Conservation (phyloP, 495 filamentous ascomycete species). For the Hypoxylon rickii region DNA sequence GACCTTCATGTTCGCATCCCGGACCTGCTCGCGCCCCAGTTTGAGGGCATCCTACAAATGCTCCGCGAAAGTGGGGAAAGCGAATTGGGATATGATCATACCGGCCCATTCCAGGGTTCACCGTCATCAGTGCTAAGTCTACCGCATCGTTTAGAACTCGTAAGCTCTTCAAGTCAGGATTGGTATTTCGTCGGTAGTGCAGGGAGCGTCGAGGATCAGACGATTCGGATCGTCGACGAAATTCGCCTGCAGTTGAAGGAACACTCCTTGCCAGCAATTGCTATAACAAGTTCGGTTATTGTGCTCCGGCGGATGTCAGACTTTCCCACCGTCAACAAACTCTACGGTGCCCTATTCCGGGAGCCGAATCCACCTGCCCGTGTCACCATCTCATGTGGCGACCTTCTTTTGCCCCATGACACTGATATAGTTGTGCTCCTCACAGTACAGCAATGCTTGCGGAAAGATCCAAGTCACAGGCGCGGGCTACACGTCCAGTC, state of each 20-base stretch:
- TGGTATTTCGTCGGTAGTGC: slow-evolving; percentile 31
- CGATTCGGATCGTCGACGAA: slow-evolving; percentile 39
- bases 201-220: slow-evolving; percentile 43
- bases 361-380: slow-evolving; percentile 82
- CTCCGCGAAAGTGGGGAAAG: not conserved
- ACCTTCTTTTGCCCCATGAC: slow-evolving; percentile 52
- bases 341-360: slow-evolving; percentile 72
- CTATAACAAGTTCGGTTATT: slow-evolving; percentile 75
- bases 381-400: slow-evolving; percentile 79
- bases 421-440: slow-evolving; percentile 61
- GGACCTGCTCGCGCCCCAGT: slow-evolving; percentile 52
- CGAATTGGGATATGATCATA: slow-evolving; percentile 4
- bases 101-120: not conserved
- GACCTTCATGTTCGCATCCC: slow-evolving; percentile 49
- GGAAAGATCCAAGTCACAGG: slow-evolving; percentile 35
- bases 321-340: slow-evolving; percentile 72
- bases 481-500: slow-evolving; percentile 88
- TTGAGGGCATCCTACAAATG: slow-evolving; percentile 33
- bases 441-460: slow-evolving; percentile 31
- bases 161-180: slow-evolving; percentile 12
- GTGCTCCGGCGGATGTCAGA: slow-evolving; percentile 78
- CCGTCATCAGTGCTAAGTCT: not conserved
- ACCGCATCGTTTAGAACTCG: not conserved
- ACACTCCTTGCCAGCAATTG: slow-evolving; percentile 44
- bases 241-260: slow-evolving; percentile 39